phyloP scores from a whole-genome alignment of 352 stramenopile species.

The Phytophthora cactorum region DNA sequence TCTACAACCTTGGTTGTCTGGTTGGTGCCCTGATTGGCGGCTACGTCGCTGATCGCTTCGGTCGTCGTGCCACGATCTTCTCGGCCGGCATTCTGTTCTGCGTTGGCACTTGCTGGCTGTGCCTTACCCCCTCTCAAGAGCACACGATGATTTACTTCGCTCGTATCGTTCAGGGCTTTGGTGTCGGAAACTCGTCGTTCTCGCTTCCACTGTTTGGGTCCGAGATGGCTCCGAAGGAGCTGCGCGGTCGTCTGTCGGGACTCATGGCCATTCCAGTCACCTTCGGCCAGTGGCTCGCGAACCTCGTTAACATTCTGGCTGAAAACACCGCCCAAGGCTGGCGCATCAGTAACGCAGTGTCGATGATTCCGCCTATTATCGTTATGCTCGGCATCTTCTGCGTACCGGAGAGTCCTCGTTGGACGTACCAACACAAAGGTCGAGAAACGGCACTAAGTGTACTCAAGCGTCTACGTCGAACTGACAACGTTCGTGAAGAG shows the following conservation, averaged over 20 bases:
- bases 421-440: slow-evolving; percentile 34
- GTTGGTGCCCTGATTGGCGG: slow-evolving; percentile 43
- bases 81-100: slow-evolving; percentile 39
- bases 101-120: slow-evolving; percentile 39
- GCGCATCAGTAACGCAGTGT: slow-evolving; percentile 39
- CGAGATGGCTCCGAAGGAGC: slow-evolving; percentile 47
- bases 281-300: slow-evolving; percentile 37
- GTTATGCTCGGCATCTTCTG: slow-evolving; percentile 47
- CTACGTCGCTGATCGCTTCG: slow-evolving; percentile 31
- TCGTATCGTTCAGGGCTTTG: slow-evolving; percentile 37
- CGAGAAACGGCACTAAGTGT: slow-evolving; percentile 29
- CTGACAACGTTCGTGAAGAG: slow-evolving; percentile 37
- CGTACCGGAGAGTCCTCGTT: slow-evolving; percentile 33
- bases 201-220: slow-evolving; percentile 42
- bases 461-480: slow-evolving; percentile 36
- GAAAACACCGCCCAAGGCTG: slow-evolving; percentile 27
- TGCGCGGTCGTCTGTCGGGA: slow-evolving; percentile 37
- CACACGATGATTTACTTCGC: slow-evolving; percentile 34
- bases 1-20: slow-evolving; percentile 47
- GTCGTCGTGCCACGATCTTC: slow-evolving; percentile 36
- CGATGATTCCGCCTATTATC: slow-evolving; percentile 37
- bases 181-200: slow-evolving; percentile 41
- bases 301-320: slow-evolving; percentile 39
- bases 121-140: slow-evolving; percentile 19
- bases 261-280: slow-evolving; percentile 37